Percentiles rank a stretch among this genome's conserved stretches.
phyloP scores from a whole-genome alignment of 805 yeast genomes.

The Wickerhamiella kurtzmanii region DNA sequence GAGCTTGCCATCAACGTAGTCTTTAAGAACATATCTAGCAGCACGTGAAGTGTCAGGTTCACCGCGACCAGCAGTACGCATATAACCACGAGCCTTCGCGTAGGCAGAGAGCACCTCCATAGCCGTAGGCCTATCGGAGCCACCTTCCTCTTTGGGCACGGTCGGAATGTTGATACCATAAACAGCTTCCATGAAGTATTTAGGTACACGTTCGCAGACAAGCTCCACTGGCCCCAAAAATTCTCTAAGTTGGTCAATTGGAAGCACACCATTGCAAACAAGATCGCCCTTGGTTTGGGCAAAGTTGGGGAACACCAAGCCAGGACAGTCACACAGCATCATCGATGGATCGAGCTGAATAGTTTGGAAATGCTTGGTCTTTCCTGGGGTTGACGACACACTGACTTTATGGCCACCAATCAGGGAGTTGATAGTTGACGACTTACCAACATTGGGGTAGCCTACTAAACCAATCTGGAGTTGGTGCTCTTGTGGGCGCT shows the following conservation, averaged over 20 bases:
- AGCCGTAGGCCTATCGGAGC: constrained; percentile 74
- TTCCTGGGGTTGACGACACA: constrained; percentile 97
- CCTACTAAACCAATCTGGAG: constrained; percentile 93
- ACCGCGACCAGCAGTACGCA: constrained; percentile 76
- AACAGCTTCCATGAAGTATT: constrained; percentile 72
- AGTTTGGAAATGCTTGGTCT: constrained; percentile 97
- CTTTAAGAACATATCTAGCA: constrained; percentile 80
- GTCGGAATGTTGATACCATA: constrained; percentile 85
- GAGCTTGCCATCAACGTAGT: constrained; percentile 85
- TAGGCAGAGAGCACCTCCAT: constrained; percentile 81
- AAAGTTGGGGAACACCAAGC: constrained; percentile 94
- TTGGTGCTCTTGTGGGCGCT: constrained; percentile 39
- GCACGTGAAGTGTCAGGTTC: constrained; percentile 95
- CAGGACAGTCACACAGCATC: constrained; percentile 94
- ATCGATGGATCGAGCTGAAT: constrained; percentile 72
- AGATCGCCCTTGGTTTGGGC: constrained; percentile 93
- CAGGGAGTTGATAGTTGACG: constrained; percentile 94
- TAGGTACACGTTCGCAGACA: constrained; percentile 80
- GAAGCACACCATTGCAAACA: constrained; percentile 96
- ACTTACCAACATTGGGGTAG: constrained; percentile 91
- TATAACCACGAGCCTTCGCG: constrained; percentile 92
- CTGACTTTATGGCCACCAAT: constrained; percentile 97
- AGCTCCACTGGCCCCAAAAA: constrained; percentile 76
- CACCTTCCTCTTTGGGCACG: constrained; percentile 36
- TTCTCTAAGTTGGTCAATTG: constrained; percentile 93